Evolutionary conservation across 1,284 basidiomycete species (phyloP), one percentile per base, ranked within the genome.

Genomic region (Malassezia psittaci): DNA sequence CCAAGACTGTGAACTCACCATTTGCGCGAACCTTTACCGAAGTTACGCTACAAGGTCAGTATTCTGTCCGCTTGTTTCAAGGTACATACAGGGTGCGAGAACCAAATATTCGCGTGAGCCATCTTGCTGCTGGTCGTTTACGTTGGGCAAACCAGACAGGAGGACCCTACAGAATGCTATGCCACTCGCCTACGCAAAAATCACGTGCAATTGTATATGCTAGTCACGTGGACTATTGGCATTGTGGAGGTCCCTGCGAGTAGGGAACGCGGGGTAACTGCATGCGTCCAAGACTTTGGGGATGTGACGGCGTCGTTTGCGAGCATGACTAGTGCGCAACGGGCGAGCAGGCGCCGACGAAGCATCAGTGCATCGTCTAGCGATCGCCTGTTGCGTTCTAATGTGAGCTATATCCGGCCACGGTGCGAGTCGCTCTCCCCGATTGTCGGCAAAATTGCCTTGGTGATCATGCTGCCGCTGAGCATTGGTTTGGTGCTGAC

Each of bases 41-140:
- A 66, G 59, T 66, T 65, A 44, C 63, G 63, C 60, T 61, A 29
- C 32, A 19, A 5, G 33, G 37, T 60, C 41, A 52, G 48, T 35
- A 32, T 37, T 18, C 42, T 8, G 16, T 15, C 13, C 39, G 5
- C 39, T 16, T 9, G 3, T 18, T 39, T 29, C 32, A 13, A 15
- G 29, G 41, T 47, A 57, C 60, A 43, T 61, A 65, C 64, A 50
- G 65, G 64, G 62, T 66, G 68, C 61, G 62, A 64, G 69, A 63
- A 70, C 71, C 71, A 73, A 52, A 70, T 54, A 56, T 64, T 65
- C 44, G 61, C 55, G 65, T 72, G 70, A 63, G 71, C 63, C 71
- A 72, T 73, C 42, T 65, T 73, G 68, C 62, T 54, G 53, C 37
- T 52, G 24, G 59, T 61, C 18, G 16, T 34, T 29, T 40, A 38